phyloP scores from a whole-genome alignment of 73 alveolate genomes.

The Paramecium bursaria region DNA sequence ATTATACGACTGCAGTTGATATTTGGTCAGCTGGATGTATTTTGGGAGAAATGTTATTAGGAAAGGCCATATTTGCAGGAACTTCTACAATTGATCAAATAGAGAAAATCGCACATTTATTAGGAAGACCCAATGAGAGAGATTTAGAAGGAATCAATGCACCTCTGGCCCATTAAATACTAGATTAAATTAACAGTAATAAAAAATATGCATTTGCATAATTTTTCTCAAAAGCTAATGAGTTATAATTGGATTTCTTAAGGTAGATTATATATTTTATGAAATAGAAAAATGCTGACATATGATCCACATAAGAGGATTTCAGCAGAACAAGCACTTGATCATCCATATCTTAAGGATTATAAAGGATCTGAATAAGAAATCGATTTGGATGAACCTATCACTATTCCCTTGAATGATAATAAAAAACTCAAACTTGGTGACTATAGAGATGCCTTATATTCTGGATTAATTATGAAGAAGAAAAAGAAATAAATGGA shows the following conservation, averaged over 20 bases:
- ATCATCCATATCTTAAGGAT: slow-evolving; percentile 59
- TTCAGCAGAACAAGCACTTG: slow-evolving; percentile 74
- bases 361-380: slow-evolving; percentile 50
- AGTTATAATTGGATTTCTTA: slow-evolving; percentile 74
- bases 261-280: slow-evolving; percentile 64
- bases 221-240: slow-evolving; percentile 69
- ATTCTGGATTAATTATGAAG: slow-evolving; percentile 11
- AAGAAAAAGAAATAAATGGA: too few species aligned
- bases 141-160: slow-evolving; percentile 74
- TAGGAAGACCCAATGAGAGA: slow-evolving; percentile 77
- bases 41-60: slow-evolving; percentile 79
- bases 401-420: slow-evolving; percentile 47
- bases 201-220: slow-evolving; percentile 63
- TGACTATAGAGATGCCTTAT: slow-evolving; percentile 55
- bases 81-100: slow-evolving; percentile 77
- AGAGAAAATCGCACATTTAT: slow-evolving; percentile 74
- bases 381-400: not conserved
- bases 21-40: slow-evolving; percentile 79
- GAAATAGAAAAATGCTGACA: slow-evolving; percentile 60
- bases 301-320: slow-evolving; percentile 86
- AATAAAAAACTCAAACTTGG: slow-evolving; percentile 41
- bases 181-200: slow-evolving; percentile 55
- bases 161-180: slow-evolving; percentile 71
- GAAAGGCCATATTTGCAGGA: slow-evolving; percentile 83
- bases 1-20: slow-evolving; percentile 72